A percentile compares a stretch with the other conserved stretches of the same genome.
Conservation (phyloP, 2,329 filamentous ascomycete species). For the Sphaerostilbella broomeana region DNA sequence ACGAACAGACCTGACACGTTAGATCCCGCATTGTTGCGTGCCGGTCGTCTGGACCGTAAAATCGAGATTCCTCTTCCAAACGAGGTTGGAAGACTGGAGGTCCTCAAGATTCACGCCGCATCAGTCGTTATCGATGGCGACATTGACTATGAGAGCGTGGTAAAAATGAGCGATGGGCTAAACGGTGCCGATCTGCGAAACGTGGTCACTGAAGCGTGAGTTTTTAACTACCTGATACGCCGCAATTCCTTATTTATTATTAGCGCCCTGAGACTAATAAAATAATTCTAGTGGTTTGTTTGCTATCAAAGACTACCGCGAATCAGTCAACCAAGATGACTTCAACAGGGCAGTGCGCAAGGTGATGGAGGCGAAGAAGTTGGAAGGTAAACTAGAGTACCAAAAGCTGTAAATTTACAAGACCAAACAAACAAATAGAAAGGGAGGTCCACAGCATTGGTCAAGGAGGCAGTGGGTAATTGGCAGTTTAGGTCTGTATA, state of each 20-base stretch:
- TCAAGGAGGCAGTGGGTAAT: slow-evolving; percentile 16
- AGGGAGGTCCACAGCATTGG: not conserved
- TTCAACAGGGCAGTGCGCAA: slow-evolving; percentile 99
- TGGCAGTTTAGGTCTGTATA: slow-evolving; percentile 23
- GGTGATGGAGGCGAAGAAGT: slow-evolving; percentile 94
- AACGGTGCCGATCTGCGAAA: slow-evolving; percentile 97
- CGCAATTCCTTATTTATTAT: slow-evolving; percentile 17
- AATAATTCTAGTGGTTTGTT: slow-evolving; percentile 66
- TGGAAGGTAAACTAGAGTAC: slow-evolving; percentile 97
- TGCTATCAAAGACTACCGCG: slow-evolving; percentile 96
- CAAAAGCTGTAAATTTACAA: slow-evolving; percentile 78
- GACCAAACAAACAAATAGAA: not conserved
- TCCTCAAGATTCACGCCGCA: slow-evolving; percentile 92
- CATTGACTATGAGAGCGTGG: slow-evolving; percentile 96
- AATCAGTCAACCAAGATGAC: slow-evolving; percentile 94
- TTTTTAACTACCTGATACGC: slow-evolving; percentile 22
- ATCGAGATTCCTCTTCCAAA: slow-evolving; percentile 97
- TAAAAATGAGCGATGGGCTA: slow-evolving; percentile 98
- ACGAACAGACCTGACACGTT: slow-evolving; percentile 96
- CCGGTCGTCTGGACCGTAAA: slow-evolving; percentile 91
- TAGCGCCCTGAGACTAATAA: slow-evolving; percentile 11
- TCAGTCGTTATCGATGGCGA: slow-evolving; percentile 87
- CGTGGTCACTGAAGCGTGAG: slow-evolving; percentile 96
- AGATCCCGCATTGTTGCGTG: slow-evolving; percentile 85
- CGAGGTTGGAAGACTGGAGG: slow-evolving; percentile 91